phyloP scores from a whole-genome alignment of 441 rosid species.

The Adansonia grandidieri region DNA sequence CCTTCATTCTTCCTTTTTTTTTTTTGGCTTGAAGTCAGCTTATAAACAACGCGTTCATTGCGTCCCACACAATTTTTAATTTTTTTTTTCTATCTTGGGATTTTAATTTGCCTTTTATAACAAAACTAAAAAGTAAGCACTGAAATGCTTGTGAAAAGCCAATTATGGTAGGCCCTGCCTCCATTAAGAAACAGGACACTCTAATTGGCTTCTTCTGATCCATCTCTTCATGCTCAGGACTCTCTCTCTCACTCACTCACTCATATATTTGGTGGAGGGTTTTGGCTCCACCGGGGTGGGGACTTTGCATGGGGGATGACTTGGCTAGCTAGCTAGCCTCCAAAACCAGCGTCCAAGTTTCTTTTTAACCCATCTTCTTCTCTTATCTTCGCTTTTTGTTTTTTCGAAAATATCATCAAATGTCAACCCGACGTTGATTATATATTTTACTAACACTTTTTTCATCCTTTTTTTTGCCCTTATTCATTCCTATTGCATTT shows the following conservation, averaged over 20 bases:
- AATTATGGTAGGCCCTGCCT: conserved; percentile 48
- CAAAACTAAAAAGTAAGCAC: conserved; percentile 48
- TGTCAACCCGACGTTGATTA: conserved; percentile 38
- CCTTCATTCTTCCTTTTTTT: conserved; percentile 26
- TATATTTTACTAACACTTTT: conserved; percentile 26
- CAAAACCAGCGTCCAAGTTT: background rate
- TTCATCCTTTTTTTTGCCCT: conserved; percentile 20
- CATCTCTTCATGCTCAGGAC: conserved; percentile 36
- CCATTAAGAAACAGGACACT: conserved; percentile 26
- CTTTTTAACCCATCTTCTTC: conserved; percentile 15
- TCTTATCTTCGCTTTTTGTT: conserved; percentile 18
- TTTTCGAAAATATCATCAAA: conserved; percentile 25
- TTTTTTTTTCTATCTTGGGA: background rate
- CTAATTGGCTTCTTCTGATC: conserved; percentile 25
- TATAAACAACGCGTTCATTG: conserved; percentile 75
- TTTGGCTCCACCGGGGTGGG: conserved; percentile 35
- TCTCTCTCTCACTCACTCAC: conserved; percentile 1
- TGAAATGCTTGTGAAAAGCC: conserved; percentile 44
- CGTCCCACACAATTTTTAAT: conserved; percentile 55
- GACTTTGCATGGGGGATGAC: conserved; percentile 35
- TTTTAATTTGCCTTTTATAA: background rate
- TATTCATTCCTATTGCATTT: too few relatives aligned
- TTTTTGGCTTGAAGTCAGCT: conserved; percentile 49
- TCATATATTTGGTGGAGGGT: conserved; percentile 33
- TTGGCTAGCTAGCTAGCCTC: conserved; percentile 23